Evolutionary conservation across 164 flowering plant genomes (phyloP).

Genomic region (Chimonanthus praecox): DNA sequence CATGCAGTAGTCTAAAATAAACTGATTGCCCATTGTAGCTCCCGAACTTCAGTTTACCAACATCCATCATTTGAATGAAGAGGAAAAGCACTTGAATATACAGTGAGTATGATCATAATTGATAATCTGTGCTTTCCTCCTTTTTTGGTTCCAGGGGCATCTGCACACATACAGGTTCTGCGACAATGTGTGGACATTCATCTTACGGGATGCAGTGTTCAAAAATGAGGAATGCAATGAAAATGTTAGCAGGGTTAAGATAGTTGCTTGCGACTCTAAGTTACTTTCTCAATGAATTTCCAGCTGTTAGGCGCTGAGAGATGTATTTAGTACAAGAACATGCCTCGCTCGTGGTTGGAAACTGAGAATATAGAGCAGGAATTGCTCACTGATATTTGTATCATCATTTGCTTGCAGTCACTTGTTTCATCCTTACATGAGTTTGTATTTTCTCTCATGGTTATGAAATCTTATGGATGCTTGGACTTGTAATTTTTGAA

Average conservation of each 20-base stretch:
- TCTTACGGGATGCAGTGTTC: constrained; percentile 49
- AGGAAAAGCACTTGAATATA: too few relatives aligned
- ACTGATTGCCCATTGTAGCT: too few relatives aligned
- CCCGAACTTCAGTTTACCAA: too few relatives aligned
- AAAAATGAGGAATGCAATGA: constrained; percentile 54
- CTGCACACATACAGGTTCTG: constrained; percentile 67
- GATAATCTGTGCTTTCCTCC: neutral
- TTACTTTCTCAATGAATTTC: constrained; percentile 48
- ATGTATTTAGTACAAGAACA: neutral
- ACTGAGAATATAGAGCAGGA: neutral
- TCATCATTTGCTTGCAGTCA: neutral
- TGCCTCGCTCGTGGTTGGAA: neutral
- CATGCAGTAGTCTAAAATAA: too few relatives aligned
- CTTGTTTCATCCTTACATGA: neutral
- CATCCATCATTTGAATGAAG: too few relatives aligned
- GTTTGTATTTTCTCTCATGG: too few relatives aligned
- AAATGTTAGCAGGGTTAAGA: constrained; percentile 48
- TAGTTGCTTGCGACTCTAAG: constrained; percentile 76
- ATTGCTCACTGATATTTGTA: neutral
- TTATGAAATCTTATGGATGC: too few relatives aligned
- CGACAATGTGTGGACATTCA: constrained; percentile 81
- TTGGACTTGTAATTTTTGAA: too few relatives aligned
- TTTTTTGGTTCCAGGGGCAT: constrained; percentile 42
- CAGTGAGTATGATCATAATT: neutral
- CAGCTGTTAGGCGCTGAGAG: neutral